Percentiles rank a stretch among this genome's conserved stretches.
Conservation (phyloP, 768 basidiomycete genomes). For the Phaffia tasmanica region DNA sequence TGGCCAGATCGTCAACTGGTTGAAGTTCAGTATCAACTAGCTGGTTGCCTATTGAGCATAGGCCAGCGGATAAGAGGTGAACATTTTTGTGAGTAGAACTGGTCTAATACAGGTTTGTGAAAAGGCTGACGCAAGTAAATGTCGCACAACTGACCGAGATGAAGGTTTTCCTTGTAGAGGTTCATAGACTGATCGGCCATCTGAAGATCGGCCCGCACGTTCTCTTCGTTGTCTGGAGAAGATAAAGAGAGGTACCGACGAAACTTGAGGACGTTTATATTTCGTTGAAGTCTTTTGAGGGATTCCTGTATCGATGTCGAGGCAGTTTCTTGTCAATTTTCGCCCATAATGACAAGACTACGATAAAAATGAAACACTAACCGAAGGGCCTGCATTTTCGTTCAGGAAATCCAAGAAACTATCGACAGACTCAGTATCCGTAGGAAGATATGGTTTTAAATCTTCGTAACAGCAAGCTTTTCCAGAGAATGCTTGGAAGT, state of each 20-base stretch:
- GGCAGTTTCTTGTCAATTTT: neutral
- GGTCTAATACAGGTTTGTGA: neutral
- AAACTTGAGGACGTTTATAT: slow-evolving; percentile 67
- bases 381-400: slow-evolving; percentile 28
- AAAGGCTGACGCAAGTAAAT: neutral
- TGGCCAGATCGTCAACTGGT: slow-evolving; percentile 70
- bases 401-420: slow-evolving; percentile 39
- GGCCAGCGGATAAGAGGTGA: neutral
- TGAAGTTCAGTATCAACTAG: slow-evolving; percentile 70
- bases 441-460: slow-evolving; percentile 49
- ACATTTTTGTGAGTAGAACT: neutral
- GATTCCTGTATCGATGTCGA: slow-evolving; percentile 39
- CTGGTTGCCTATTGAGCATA: slow-evolving; percentile 40
- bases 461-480: slow-evolving; percentile 85
- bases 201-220: slow-evolving; percentile 47
- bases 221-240: neutral
- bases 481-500: slow-evolving; percentile 61
- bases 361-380: neutral
- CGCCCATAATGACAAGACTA: slow-evolving; percentile 33
- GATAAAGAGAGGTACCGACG: slow-evolving; percentile 49
- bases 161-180: slow-evolving; percentile 57
- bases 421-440: neutral
- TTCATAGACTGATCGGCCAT: slow-evolving; percentile 48
- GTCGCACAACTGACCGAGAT: slow-evolving; percentile 42
- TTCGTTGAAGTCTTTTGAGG: slow-evolving; percentile 50